Base-by-base conservation (phyloP, 2,329 filamentous ascomycete species). In the Botrytis pseudocinerea region DNA sequence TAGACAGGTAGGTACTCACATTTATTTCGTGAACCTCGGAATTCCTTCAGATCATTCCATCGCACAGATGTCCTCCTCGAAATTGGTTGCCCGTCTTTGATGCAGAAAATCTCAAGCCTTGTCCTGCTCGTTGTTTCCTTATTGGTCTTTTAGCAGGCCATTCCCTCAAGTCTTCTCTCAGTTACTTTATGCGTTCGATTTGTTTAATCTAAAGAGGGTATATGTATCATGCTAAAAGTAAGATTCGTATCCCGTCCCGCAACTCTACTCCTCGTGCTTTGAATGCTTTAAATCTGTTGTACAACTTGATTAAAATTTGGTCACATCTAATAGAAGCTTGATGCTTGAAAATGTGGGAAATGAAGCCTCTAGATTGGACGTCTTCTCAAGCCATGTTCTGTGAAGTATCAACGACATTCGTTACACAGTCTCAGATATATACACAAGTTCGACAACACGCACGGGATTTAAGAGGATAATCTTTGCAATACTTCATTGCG, bases 171-270 rank as follows among this genome's bases (percentile, higher is more conserved):
- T 25, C 35, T 25, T 38, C 22, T 18, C 59, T 40, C 59, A 40
- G 16, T 25, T 22, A 64, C 25, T 38, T 44, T 22, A 64, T 28
- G 20, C 5, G 38, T 38, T 32, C 32, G 10, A 25, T 61, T 61
- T 61, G 59, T 61, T 25, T 38, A 25, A 61, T n/a, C 48, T n/a
- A 3, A 12, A n/a, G 48, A 61, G 59, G 59, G 35, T 61, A n/a
- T 40, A 57, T 28, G 18, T 57, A 32, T 57, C n/a, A 57, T 57
- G 51, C 51, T 57, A 28, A 57, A 28, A n/a, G n/a, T 7, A 40
- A 61, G 62, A 64, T 64, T 42, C 42, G 32, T 32, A 32, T 46
- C 42, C 62, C 62, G n/a, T 64, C 40, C 62, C 62, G 40, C 42
- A 22, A 32, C 28, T 28, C 38, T n/a, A 5, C 9, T 22, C 61